These are phyloP conservation scores for Populus simonii DNA, from an alignment of 345 rosid genomes.

Conservation along the genomic window DNA sequence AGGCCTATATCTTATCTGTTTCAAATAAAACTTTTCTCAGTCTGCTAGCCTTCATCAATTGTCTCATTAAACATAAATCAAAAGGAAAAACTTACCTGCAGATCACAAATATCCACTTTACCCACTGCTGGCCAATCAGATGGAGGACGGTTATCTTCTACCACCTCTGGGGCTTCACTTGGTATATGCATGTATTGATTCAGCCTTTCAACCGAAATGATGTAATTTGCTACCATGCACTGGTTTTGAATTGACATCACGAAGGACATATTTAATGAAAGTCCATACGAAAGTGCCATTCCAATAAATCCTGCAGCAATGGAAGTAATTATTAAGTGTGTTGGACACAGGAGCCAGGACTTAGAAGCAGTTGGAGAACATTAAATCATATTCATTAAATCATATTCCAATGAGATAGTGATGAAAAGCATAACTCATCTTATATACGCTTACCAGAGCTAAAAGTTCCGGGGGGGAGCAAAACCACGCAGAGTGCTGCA, in stretches of 20 bases:
- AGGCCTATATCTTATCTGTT: conserved; percentile 72
- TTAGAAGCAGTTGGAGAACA: not conserved
- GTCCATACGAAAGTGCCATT: conserved; percentile 11
- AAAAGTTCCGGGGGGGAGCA: conserved; percentile 14
- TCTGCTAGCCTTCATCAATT: not conserved
- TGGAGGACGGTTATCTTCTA: conserved; percentile 11
- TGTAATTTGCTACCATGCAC: conserved; percentile 12
- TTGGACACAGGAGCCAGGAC: not conserved
- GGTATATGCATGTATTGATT: conserved; percentile 24
- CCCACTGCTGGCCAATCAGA: conserved; percentile 21
- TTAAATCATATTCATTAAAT: no score
- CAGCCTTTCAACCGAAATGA: conserved; percentile 25
- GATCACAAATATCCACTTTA: conserved; percentile 19
- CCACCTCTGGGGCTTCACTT: conserved; percentile 24
- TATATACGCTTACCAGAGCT: conserved; percentile 5
- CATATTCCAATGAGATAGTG: no score
- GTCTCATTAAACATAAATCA: not conserved
- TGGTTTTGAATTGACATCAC: conserved; percentile 6
- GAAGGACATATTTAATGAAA: conserved; percentile 8
- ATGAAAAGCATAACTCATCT: no score
- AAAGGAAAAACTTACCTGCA: conserved; percentile 11
- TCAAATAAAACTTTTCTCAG: conserved; percentile 11
- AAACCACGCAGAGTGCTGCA: conserved; percentile 16
- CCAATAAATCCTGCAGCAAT: conserved; percentile 14
- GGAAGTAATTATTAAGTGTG: no score